Evolutionary conservation across 495 filamentous ascomycete species (phyloP).

Genomic region (Geopyxis carbonaria): DNA sequence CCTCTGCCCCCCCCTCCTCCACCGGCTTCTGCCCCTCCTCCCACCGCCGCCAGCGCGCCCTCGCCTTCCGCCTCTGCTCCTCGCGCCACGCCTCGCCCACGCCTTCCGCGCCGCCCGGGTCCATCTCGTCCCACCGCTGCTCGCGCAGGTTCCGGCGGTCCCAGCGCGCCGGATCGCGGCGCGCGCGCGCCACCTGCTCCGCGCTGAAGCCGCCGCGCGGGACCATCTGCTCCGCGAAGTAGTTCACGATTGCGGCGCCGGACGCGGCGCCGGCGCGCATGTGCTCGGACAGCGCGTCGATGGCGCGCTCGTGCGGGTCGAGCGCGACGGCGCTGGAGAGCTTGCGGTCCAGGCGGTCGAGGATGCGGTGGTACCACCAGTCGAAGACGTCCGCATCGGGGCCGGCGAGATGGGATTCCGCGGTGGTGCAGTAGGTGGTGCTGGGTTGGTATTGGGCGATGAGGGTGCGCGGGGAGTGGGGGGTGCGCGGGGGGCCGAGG

Average conservation of each 20-base stretch:
- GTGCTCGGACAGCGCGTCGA: neutral
- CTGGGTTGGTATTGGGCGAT: too few relatives aligned
- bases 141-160: neutral
- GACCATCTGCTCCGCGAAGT: slow-evolving; percentile 4
- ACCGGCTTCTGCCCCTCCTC: too few relatives aligned
- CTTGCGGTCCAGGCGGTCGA: slow-evolving; percentile 3
- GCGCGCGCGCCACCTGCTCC: neutral
- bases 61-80: neutral
- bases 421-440: too few relatives aligned
- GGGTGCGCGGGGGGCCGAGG: neutral
- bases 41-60: too few relatives aligned
- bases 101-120: neutral
- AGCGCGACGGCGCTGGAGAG: neutral
- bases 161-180: slow-evolving; percentile 1
- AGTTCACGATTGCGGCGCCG: neutral
- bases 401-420: neutral
- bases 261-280: neutral
- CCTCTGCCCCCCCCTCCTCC: too few relatives aligned
- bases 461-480: neutral
- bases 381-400: slow-evolving; percentile 3
- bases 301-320: slow-evolving; percentile 1
- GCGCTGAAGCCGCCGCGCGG: neutral
- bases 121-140: neutral
- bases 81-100: slow-evolving; percentile 1
- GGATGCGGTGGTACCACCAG: slow-evolving; percentile 1